A percentile compares a stretch with the other conserved stretches of the same genome.
Evolutionary conservation across 768 basidiomycete species (phyloP).

Genomic region (Calocybe indica): DNA sequence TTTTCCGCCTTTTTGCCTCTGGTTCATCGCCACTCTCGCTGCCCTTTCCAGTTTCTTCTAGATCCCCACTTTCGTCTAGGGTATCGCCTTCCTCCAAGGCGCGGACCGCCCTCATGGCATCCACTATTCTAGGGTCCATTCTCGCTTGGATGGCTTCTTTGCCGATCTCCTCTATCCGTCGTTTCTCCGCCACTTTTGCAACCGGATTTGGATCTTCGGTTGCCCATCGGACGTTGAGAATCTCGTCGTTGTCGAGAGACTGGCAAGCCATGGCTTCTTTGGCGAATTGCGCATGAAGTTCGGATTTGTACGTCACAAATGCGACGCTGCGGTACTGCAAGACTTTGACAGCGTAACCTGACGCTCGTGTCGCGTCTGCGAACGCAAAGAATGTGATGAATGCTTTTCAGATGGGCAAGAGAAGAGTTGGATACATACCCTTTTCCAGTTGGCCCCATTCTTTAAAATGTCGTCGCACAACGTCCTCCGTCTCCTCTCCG

Average conservation of each 20-base stretch:
- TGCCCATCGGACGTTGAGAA: constrained; percentile 98
- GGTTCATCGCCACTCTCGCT: constrained; percentile 26
- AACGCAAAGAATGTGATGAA: no score
- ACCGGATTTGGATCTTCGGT: constrained; percentile 98
- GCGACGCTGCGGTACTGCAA: constrained; percentile 93
- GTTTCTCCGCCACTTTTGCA: constrained; percentile 81
- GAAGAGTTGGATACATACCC: constrained; percentile 47
- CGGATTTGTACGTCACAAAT: constrained; percentile 91
- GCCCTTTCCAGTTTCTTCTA: constrained; percentile 32
- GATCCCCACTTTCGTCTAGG: constrained; percentile 31
- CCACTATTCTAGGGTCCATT: constrained; percentile 85
- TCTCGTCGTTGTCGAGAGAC: constrained; percentile 94
- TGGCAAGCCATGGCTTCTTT: constrained; percentile 99
- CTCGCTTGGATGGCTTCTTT: constrained; percentile 79
- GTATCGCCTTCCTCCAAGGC: constrained; percentile 81
- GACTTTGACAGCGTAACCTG: constrained; percentile 61
- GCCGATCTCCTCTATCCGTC: constrained; percentile 77
- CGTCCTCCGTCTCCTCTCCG: constrained; percentile 87
- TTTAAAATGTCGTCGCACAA: constrained; percentile 86
- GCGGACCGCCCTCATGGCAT: constrained; percentile 80
- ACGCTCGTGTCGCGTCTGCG: neutral
- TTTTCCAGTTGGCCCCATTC: constrained; percentile 94
- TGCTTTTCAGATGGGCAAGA: constrained; percentile 16
- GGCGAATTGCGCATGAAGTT: constrained; percentile 88
- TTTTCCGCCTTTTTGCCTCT: constrained; percentile 29